Percentiles rank a stretch among this genome's conserved stretches.
Evolutionary conservation across 768 basidiomycete species (phyloP).

Genomic region (Naganishia friedmannii): DNA sequence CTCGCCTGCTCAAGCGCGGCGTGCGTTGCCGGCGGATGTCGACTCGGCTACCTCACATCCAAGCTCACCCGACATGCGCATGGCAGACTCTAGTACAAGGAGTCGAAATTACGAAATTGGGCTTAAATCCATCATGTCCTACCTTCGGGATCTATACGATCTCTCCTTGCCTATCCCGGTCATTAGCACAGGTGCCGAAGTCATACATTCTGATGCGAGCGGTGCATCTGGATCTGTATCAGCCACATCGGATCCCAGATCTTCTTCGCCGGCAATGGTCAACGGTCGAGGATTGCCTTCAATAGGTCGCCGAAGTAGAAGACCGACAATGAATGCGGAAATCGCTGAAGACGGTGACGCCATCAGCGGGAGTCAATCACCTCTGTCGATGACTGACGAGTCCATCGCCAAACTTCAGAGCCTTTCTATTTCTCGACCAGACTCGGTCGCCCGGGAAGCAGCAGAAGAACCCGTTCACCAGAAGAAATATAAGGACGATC

Average conservation of each 20-base stretch:
- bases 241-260: conserved; percentile 35
- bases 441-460: conserved; percentile 20
- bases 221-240: conserved; percentile 32
- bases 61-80: conserved; percentile 10
- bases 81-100: neutral
- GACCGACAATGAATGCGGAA: conserved; percentile 36
- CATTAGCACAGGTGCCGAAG: conserved; percentile 61
- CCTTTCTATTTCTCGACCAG: conserved; percentile 10
- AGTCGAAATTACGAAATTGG: conserved; percentile 54
- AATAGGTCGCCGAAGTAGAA: conserved; percentile 32
- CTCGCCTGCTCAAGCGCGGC: neutral
- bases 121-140: conserved; percentile 88
- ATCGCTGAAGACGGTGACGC: conserved; percentile 12
- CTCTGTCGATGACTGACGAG: conserved; percentile 2
- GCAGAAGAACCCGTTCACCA: conserved; percentile 24
- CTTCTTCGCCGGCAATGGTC: conserved; percentile 2
- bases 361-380: conserved; percentile 3
- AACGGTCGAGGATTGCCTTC: conserved; percentile 25
- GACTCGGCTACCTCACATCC: neutral
- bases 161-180: conserved; percentile 64
- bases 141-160: conserved; percentile 92
- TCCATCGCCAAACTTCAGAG: conserved; percentile 6
- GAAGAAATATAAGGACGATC: conserved; percentile 88
- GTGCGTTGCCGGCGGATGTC: neutral
- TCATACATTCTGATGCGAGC: conserved; percentile 26